Percentiles rank a stretch among this genome's conserved stretches.
Evolutionary conservation across 495 filamentous ascomycete genomes (phyloP).

Genomic region (Neurospora terricola): DNA sequence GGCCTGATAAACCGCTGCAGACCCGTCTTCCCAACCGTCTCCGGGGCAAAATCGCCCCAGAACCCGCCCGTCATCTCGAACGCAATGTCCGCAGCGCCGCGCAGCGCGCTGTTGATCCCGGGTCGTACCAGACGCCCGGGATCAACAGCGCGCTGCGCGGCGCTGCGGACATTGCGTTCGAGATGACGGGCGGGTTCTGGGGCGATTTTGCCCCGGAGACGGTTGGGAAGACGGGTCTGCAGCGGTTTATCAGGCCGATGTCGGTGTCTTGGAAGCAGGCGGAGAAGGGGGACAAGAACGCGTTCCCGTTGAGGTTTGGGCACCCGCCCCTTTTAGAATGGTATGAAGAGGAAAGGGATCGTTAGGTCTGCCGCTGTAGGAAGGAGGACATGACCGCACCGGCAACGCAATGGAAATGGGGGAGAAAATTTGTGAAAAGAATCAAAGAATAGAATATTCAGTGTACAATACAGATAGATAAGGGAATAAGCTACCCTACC

Average conservation of each 20-base stretch:
- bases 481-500: neutral
- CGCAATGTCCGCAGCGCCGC: conserved; percentile 29
- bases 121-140: conserved; percentile 50
- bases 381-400: neutral
- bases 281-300: neutral
- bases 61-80: conserved; percentile 13
- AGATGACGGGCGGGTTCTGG: conserved; percentile 10
- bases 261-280: neutral
- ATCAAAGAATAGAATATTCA: neutral
- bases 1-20: conserved; percentile 18
- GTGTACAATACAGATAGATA: neutral
- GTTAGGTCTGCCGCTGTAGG: neutral
- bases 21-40: conserved; percentile 26
- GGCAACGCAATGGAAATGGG: neutral
- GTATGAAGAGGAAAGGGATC: neutral
- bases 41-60: neutral
- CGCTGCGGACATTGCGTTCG: conserved; percentile 24
- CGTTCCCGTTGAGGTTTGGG: neutral
- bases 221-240: conserved; percentile 28
- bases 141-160: conserved; percentile 31
- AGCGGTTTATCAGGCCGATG: conserved; percentile 11
- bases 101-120: conserved; percentile 33
- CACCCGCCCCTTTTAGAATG: neutral
- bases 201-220: neutral
- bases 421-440: neutral